A percentile compares a stretch with the other conserved stretches of the same genome.
These are phyloP conservation scores for Stagonosporopsis vannaccii DNA, from an alignment of 2,329 filamentous ascomycete genomes.

Conservation along the genomic window DNA sequence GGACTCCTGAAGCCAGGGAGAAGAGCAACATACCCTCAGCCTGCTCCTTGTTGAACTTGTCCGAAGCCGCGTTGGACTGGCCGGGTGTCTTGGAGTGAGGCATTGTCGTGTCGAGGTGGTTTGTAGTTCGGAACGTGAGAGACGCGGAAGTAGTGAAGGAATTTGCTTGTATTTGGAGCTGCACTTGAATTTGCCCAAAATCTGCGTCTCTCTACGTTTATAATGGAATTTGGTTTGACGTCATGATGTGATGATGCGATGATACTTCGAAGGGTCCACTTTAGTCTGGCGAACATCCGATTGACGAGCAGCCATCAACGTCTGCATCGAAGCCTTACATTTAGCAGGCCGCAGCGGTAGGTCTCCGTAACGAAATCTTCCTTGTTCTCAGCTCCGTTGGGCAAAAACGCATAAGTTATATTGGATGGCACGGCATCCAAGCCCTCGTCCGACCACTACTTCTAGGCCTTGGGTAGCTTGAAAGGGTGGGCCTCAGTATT, in stretches of 20 bases:
- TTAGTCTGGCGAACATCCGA: constrained; percentile 7
- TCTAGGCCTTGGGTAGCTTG: constrained; percentile 33
- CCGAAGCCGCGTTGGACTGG: constrained; percentile 27
- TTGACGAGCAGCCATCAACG: not conserved
- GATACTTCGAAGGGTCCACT: constrained; percentile 11
- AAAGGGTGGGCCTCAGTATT: constrained; percentile 60
- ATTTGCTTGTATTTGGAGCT: not conserved
- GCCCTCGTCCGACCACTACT: not conserved
- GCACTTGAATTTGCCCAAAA: not conserved
- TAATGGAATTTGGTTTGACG: constrained; percentile 6
- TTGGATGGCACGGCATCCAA: not conserved
- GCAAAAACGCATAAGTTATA: not conserved
- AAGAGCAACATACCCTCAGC: constrained; percentile 21
- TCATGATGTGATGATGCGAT: constrained; percentile 10
- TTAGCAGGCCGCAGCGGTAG: not conserved
- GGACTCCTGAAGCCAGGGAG: not conserved
- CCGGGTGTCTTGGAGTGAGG: constrained; percentile 31
- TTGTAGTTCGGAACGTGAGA: not conserved
- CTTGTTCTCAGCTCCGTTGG: not conserved
- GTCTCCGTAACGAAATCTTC: not conserved
- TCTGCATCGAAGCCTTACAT: not conserved
- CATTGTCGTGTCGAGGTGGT: constrained; percentile 8
- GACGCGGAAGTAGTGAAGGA: not conserved
- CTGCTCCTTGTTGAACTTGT: constrained; percentile 28
- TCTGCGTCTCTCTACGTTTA: constrained; percentile 9